Conservation (phyloP, 768 basidiomycete genomes). For the Psilocybe cubensis region DNA sequence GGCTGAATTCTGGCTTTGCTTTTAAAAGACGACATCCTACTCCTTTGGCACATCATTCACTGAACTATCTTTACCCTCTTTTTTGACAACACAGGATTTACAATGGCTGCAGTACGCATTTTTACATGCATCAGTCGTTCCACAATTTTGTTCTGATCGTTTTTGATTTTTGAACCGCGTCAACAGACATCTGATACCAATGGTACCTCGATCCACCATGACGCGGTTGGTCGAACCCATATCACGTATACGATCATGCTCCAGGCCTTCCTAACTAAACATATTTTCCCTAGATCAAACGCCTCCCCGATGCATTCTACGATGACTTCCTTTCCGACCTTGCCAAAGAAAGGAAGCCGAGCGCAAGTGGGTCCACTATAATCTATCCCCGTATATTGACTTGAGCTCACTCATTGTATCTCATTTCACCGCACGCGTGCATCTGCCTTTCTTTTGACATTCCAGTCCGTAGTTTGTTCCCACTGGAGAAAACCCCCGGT, state of each 20-base stretch:
- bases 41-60: neutral
- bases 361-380: conserved; percentile 52
- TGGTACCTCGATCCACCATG: conserved; percentile 8
- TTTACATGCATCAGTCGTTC: neutral
- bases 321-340: conserved; percentile 58
- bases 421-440: too few relatives aligned
- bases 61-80: neutral
- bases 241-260: neutral
- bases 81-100: neutral
- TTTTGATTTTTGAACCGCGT: conserved; percentile 2
- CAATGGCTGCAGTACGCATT: neutral
- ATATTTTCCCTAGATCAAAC: conserved; percentile 25
- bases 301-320: conserved; percentile 60
- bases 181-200: conserved; percentile 11
- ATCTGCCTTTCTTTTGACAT: too few relatives aligned
- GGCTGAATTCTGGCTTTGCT: neutral
- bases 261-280: neutral
- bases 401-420: neutral
- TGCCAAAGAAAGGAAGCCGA: conserved; percentile 66
- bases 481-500: conserved; percentile 78
- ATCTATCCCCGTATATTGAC: neutral
- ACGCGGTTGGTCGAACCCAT: conserved; percentile 6
- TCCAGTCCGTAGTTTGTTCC: conserved; percentile 71
- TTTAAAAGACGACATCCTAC: neutral
- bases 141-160: neutral